Evolutionary conservation across 1,139 yeast genomes (phyloP).

Genomic region (Zygosaccharomyces pseudobailii): DNA sequence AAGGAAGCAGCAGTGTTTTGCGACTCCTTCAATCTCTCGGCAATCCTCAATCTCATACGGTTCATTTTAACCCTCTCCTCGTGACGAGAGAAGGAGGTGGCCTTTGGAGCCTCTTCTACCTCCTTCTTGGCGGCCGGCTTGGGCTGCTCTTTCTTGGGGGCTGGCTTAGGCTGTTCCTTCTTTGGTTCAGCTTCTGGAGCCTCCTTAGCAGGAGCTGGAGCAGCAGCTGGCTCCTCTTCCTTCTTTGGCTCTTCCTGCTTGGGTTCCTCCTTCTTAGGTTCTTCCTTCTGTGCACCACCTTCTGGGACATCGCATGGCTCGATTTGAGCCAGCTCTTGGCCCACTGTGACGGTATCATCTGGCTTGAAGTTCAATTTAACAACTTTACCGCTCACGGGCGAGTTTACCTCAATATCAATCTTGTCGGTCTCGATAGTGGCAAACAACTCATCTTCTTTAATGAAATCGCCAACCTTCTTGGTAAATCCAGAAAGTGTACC

Average conservation of each 20-base stretch:
- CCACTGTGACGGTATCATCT: slow-evolving; percentile 94
- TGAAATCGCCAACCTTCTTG: slow-evolving; percentile 83
- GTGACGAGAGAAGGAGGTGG: slow-evolving; percentile 69
- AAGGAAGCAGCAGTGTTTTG: slow-evolving; percentile 98
- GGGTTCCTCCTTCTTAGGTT: slow-evolving; percentile 35
- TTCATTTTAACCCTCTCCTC: slow-evolving; percentile 97
- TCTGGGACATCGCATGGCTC: slow-evolving; percentile 89
- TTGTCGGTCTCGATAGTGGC: slow-evolving; percentile 99
- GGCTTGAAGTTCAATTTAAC: slow-evolving; percentile 76
- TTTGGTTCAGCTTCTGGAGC: slow-evolving; percentile 15
- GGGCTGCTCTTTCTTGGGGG: slow-evolving; percentile 27
- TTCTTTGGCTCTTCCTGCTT: slow-evolving; percentile 32
- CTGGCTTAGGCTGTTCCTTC: slow-evolving; percentile 20
- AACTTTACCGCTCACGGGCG: slow-evolving; percentile 89
- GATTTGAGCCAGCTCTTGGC: slow-evolving; percentile 84
- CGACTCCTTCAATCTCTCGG: slow-evolving; percentile 98
- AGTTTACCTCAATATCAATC: slow-evolving; percentile 93
- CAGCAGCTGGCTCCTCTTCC: slow-evolving; percentile 26
- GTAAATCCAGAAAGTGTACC: slow-evolving; percentile 85
- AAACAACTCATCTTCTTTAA: slow-evolving; percentile 80
- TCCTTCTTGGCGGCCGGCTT: slow-evolving; percentile 33
- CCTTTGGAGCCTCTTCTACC: slow-evolving; percentile 38
- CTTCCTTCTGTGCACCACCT: slow-evolving; percentile 40
- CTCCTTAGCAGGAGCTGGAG: slow-evolving; percentile 16
- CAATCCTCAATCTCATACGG: slow-evolving; percentile 99